Conservation (phyloP, 108 stramenopile genomes). For the Cylindrotheca closterium region DNA sequence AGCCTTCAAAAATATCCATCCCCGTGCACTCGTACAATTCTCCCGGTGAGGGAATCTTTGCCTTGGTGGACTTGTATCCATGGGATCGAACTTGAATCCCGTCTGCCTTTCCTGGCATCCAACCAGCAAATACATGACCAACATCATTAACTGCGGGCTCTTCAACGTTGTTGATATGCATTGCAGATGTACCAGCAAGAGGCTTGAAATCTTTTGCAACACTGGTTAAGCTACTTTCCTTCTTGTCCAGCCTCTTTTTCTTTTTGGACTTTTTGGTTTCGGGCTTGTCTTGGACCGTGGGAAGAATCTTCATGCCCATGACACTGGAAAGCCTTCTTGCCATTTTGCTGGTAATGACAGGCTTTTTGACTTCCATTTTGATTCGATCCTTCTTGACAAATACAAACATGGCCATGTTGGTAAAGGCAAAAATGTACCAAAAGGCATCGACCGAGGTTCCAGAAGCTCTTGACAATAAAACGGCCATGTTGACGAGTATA, state of each 20-base stretch:
- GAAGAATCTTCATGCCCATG: slow-evolving; percentile 7
- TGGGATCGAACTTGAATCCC: slow-evolving; percentile 59
- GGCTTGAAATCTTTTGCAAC: slow-evolving; percentile 32
- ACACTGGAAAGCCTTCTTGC: slow-evolving; percentile 12
- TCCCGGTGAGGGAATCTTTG: slow-evolving; percentile 71
- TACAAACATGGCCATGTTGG: slow-evolving; percentile 50
- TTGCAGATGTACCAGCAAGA: slow-evolving; percentile 58
- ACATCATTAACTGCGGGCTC: slow-evolving; percentile 54
- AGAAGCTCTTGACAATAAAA: slow-evolving; percentile 44
- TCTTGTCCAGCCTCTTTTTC: neutral
- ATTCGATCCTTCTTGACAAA: slow-evolving; percentile 27
- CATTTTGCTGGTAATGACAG: slow-evolving; percentile 2
- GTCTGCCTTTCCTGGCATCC: slow-evolving; percentile 42
- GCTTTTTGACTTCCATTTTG: slow-evolving; percentile 16
- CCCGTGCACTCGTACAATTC: slow-evolving; percentile 67
- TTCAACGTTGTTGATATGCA: slow-evolving; percentile 49
- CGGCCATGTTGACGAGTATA: slow-evolving; percentile 41
- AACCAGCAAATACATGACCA: slow-evolving; percentile 60
- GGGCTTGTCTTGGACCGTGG: neutral
- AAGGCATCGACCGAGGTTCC: slow-evolving; percentile 43
- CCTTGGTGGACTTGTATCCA: slow-evolving; percentile 71
- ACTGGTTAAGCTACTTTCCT: neutral
- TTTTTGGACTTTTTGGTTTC: neutral
- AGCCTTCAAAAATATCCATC: slow-evolving; percentile 74
- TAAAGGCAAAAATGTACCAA: slow-evolving; percentile 62